phyloP scores from a whole-genome alignment of 371 early-diverging fungal genomes.

The Mucor velutinosus region DNA sequence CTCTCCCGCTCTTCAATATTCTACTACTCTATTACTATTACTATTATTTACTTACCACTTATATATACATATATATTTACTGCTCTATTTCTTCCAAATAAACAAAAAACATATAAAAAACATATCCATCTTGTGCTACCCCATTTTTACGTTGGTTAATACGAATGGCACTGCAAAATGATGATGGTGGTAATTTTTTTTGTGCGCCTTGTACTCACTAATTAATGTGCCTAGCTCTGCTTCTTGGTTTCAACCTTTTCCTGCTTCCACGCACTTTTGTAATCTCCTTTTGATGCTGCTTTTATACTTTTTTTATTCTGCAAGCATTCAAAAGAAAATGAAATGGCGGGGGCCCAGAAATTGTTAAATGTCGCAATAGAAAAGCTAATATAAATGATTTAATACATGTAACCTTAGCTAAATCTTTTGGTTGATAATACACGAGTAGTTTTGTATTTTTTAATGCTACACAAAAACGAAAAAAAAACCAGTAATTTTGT shows the following conservation, averaged over 20 bases:
- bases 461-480: constrained; percentile 43
- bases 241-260: not conserved
- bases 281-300: not conserved
- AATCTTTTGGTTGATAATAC: constrained; percentile 1
- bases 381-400: constrained; percentile 1
- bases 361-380: not conserved
- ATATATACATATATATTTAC: not conserved
- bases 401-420: constrained; percentile 5
- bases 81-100: not conserved
- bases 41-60: not conserved
- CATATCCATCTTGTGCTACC: not conserved
- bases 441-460: constrained; percentile 11
- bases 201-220: not conserved
- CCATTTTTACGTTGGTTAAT: not conserved
- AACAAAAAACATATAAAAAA: not conserved
- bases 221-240: not conserved
- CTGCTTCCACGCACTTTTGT: not conserved
- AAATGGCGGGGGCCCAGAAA: not conserved
- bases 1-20: not conserved
- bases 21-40: not conserved
- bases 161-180: not conserved
- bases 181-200: not conserved
- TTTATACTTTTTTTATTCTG: not conserved
- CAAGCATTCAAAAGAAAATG: not conserved
- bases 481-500: constrained; percentile 3